Percentiles rank a stretch among this genome's conserved stretches.
These are phyloP conservation scores for Hymenoscyphus albidus DNA, from an alignment of 2,329 filamentous ascomycete species.

Conservation along the genomic window DNA sequence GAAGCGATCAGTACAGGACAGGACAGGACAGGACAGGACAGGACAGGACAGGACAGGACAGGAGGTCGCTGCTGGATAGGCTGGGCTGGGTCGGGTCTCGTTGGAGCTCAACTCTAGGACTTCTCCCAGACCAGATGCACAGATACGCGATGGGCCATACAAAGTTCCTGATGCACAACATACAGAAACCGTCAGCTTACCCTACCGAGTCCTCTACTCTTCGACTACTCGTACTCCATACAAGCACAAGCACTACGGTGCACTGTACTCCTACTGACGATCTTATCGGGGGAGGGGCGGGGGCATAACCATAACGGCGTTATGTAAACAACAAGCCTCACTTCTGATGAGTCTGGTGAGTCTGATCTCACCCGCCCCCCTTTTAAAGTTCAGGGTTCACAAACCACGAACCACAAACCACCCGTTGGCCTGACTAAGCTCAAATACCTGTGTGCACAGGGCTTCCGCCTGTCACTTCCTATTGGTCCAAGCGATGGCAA, in stretches of 20 bases:
- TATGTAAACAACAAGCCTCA: not conserved
- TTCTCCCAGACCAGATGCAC: too few species aligned
- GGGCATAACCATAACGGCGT: not conserved
- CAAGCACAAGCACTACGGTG: not conserved
- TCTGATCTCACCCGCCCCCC: too few species aligned
- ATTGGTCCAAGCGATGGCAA: slow-evolving; percentile 6
- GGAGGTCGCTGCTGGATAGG: too few species aligned
- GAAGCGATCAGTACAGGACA: not conserved
- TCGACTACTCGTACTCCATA: not conserved
- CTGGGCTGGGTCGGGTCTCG: too few species aligned
- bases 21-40: not conserved
- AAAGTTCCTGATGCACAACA: slow-evolving; percentile 7
- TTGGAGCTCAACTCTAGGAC: too few species aligned
- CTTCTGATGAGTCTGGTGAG: not conserved
- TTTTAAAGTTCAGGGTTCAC: too few species aligned
- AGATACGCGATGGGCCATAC: not conserved
- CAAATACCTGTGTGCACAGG: not conserved
- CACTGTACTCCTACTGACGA: too few species aligned
- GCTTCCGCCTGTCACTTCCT: not conserved
- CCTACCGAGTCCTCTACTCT: too few species aligned
- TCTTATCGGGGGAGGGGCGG: too few species aligned
- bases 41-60: not conserved
- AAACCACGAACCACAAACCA: too few species aligned
- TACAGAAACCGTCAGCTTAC: slow-evolving; percentile 1
- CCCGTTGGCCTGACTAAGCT: not conserved